Percentiles rank a stretch among this genome's conserved stretches.
phyloP scores from a whole-genome alignment of 208 protist genomes.

The Blastocrithidia nonstop region DNA sequence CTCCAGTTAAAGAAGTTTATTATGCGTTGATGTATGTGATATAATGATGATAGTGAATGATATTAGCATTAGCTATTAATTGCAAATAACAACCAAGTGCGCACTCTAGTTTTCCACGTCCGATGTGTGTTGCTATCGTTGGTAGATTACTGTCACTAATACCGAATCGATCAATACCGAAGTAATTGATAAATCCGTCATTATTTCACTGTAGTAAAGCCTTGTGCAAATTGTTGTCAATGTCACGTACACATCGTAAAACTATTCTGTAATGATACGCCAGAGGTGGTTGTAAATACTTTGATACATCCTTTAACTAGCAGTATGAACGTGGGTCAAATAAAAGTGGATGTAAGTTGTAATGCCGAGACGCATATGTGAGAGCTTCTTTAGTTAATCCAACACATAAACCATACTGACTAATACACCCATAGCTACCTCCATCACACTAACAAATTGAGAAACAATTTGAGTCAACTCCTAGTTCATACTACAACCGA shows the following conservation, averaged over 20 bases:
- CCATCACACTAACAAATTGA: conserved; percentile 19
- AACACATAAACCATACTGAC: conserved; percentile 46
- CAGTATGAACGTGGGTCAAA: conserved; percentile 48
- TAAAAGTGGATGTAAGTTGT: conserved; percentile 64
- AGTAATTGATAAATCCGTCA: conserved; percentile 77
- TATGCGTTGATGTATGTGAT: conserved; percentile 50
- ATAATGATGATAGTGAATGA: conserved; percentile 41
- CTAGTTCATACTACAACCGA: conserved; percentile 56
- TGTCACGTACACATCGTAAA: conserved; percentile 42
- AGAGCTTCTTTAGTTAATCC: conserved; percentile 68
- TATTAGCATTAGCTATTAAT: conserved; percentile 39
- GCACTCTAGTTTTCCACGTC: conserved; percentile 11
- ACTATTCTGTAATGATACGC: conserved; percentile 40
- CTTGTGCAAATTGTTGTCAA: conserved; percentile 12
- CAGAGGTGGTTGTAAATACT: conserved; percentile 6
- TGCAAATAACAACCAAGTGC: conserved; percentile 41
- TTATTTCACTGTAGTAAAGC: conserved; percentile 9
- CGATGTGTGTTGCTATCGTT: conserved; percentile 29
- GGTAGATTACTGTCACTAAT: conserved; percentile 36
- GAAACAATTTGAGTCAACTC: conserved; percentile 25
- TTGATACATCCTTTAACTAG: conserved; percentile 5
- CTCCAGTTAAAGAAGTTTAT: conserved; percentile 14
- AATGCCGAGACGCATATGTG: conserved; percentile 53
- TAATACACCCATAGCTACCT: conserved; percentile 45
- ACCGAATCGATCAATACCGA: conserved; percentile 51